Evolutionary conservation across 768 basidiomycete genomes (phyloP).

Genomic region (Porphyrellus cyaneotinctus): DNA sequence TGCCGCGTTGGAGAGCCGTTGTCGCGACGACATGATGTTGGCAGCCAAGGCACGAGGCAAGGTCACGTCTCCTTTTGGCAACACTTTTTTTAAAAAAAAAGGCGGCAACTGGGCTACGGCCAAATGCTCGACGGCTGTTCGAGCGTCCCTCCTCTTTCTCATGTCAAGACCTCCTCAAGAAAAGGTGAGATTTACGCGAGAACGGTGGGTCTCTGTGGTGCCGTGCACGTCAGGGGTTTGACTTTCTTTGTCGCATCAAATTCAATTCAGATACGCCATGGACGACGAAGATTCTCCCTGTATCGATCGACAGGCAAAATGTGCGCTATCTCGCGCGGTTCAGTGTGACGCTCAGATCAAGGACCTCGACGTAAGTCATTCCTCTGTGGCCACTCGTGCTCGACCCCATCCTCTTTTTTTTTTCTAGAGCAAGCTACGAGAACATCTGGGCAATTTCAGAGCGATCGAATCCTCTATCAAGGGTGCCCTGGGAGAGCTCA

Average conservation of each 20-base stretch:
- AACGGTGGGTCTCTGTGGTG: constrained; percentile 13
- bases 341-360: constrained; percentile 57
- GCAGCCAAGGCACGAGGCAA: not conserved
- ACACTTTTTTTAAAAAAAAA: too few relatives aligned
- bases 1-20: constrained; percentile 42
- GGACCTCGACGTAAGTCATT: constrained; percentile 48
- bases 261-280: constrained; percentile 13
- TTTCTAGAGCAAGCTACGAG: constrained; percentile 56
- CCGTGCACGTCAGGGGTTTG: constrained; percentile 13
- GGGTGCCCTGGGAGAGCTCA: constrained; percentile 57
- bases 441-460: constrained; percentile 70
- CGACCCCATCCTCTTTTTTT: not conserved
- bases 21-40: not conserved
- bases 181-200: not conserved
- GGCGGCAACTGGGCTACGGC: too few relatives aligned
- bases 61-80: not conserved
- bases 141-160: not conserved
- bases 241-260: not conserved
- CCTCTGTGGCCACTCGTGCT: not conserved
- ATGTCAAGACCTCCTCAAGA: constrained; percentile 5
- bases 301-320: constrained; percentile 45
- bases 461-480: constrained; percentile 67
- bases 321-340: constrained; percentile 43
- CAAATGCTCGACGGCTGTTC: not conserved
- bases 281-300: constrained; percentile 1